Evolutionary conservation across 352 stramenopile genomes (phyloP).

Genomic region (Globisporangium splendens): DNA sequence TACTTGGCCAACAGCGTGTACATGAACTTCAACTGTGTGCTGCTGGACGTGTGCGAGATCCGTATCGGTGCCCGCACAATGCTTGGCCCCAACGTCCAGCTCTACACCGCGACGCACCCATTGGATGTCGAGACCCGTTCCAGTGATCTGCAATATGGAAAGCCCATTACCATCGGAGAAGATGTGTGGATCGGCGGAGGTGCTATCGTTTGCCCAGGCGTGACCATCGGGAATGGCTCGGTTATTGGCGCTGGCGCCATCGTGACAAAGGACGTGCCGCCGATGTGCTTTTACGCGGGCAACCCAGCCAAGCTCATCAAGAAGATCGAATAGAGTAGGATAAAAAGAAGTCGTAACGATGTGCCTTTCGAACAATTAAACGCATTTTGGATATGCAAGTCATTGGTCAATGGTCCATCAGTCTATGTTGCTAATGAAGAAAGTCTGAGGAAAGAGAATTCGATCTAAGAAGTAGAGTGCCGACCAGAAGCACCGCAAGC

Average conservation of each 20-base stretch:
- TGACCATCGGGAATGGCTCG: slow-evolving; percentile 55
- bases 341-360: too few species aligned
- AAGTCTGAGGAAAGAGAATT: too few species aligned
- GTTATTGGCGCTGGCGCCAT: slow-evolving; percentile 78
- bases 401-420: too few species aligned
- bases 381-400: too few species aligned
- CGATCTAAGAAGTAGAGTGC: too few species aligned
- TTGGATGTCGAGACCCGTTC: slow-evolving; percentile 29
- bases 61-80: slow-evolving; percentile 75
- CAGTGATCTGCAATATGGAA: too few species aligned
- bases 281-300: slow-evolving; percentile 56
- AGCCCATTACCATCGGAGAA: too few species aligned
- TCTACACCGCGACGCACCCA: slow-evolving; percentile 86
- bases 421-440: too few species aligned
- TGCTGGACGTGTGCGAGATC: slow-evolving; percentile 81
- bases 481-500: too few species aligned
- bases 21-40: slow-evolving; percentile 87
- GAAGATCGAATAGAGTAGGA: slow-evolving; percentile 34
- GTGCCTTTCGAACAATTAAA: too few species aligned
- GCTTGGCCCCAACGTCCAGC: slow-evolving; percentile 68
- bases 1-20: slow-evolving; percentile 65
- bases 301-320: slow-evolving; percentile 79
- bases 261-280: slow-evolving; percentile 62
- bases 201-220: slow-evolving; percentile 58
- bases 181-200: too few species aligned